Evolutionary conservation across 257 asterid species (phyloP), one percentile per base, ranked within the genome.

Genomic region (Marsdenia floribunda): DNA sequence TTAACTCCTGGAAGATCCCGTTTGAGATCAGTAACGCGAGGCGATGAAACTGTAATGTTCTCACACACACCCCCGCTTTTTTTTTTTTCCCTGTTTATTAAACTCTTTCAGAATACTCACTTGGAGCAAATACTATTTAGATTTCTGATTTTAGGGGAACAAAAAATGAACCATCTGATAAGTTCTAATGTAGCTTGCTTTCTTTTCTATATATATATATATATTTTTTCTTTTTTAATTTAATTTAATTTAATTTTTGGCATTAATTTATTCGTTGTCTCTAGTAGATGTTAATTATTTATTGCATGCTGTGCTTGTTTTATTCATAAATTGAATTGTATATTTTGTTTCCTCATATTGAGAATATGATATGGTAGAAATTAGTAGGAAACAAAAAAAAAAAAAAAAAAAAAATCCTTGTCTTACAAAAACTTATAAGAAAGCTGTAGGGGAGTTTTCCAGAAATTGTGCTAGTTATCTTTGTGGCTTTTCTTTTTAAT

Each of bases 1-100:
- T 83, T 86, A 46, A 93, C 98, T 76, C 98, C 96, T 21, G 97
- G 96, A 74, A 88, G 97, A 71, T 90, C 96, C 50, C 91, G 98
- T 68, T 79, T 93, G 87, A 88, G 90, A 87, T 86, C 98, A 33
- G 90, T 85, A 37, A 78, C 91, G 6, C 82, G 87, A 82, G 97
- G 90, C 79, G 91, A 89, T 82, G 93, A 87, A 74, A 86, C 89
- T 21, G 97, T 93, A 90, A 80, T 79, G 69, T 29, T 1, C 33
- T 0, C 33, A n/a, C n/a, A n/a, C n/a, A n/a, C 33, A 0, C 33
- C 33, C 33, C 33, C 33, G 1, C 73, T 64, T 79, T 78, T 53
- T 74, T 16, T 49, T 49, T 75, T n/a, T n/a, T n/a, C n/a, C n/a
- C 58, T 49, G 58, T 66, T 70, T 33, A 61, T 50, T 24, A 12